Percentiles rank a stretch among this genome's conserved stretches.
Conservation (phyloP, 257 asterid species). For the Linaria vulgaris region DNA sequence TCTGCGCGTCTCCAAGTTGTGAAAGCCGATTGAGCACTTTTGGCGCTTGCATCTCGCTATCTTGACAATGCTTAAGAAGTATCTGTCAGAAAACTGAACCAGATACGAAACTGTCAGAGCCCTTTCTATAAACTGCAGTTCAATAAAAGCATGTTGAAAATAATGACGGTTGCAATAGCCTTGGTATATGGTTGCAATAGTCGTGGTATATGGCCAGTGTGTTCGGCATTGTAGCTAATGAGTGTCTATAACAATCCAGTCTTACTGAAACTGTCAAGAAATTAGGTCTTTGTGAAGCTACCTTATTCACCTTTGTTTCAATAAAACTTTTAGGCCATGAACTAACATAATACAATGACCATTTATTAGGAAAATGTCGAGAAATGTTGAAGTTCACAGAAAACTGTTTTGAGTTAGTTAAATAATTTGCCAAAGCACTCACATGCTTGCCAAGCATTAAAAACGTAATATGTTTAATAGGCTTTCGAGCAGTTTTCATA, state of each 20-base stretch:
- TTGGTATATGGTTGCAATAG: neutral
- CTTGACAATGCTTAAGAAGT: slow-evolving; percentile 55
- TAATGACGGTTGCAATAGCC: neutral
- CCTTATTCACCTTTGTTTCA: too few relatives aligned
- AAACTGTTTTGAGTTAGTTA: neutral
- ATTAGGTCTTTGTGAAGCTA: too few relatives aligned
- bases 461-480: neutral
- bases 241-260: too few relatives aligned
- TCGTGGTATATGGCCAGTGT: neutral
- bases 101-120: slow-evolving; percentile 16
- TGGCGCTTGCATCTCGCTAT: slow-evolving; percentile 72
- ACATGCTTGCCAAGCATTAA: neutral
- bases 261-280: too few relatives aligned
- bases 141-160: neutral
- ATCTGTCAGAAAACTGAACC: slow-evolving; percentile 59
- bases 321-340: neutral
- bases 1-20: slow-evolving; percentile 33
- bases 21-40: slow-evolving; percentile 36
- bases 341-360: neutral
- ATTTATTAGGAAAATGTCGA: too few relatives aligned
- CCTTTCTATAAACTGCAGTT: neutral
- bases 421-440: neutral
- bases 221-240: too few relatives aligned
- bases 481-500: neutral
- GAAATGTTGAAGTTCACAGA: too few relatives aligned